These are phyloP conservation scores for Tilletia walkeri DNA, from an alignment of 1,284 basidiomycete genomes.

Conservation along the genomic window DNA sequence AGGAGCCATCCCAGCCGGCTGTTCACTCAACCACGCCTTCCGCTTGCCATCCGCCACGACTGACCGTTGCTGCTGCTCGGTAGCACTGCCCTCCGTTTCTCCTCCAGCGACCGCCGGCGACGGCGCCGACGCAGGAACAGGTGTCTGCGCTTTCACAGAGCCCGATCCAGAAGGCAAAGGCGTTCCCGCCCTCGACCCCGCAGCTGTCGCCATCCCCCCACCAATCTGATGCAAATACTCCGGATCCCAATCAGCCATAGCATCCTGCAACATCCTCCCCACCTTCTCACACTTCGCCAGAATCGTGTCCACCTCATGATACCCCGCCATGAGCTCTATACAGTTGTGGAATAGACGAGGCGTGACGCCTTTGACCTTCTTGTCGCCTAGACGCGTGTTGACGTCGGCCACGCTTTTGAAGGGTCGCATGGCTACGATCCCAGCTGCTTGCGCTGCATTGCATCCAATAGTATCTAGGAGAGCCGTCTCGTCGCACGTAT, in stretches of 20 bases:
- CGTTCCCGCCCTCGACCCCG: constrained; percentile 7
- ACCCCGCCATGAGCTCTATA: constrained; percentile 78
- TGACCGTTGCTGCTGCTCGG: background rate
- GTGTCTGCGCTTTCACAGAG: no score
- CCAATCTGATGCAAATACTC: constrained; percentile 19
- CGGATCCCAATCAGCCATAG: constrained; percentile 74
- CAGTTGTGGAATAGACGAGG: constrained; percentile 87
- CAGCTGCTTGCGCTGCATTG: constrained; percentile 73
- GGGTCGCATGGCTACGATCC: constrained; percentile 77
- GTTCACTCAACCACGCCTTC: constrained; percentile 64
- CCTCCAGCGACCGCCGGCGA: background rate
- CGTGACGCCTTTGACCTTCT: constrained; percentile 89
- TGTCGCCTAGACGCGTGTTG: constrained; percentile 63
- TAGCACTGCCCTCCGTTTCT: no score
- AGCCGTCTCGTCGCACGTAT: constrained; percentile 69
- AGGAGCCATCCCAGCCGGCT: constrained; percentile 71
- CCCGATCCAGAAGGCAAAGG: constrained; percentile 46
- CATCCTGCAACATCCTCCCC: constrained; percentile 64
- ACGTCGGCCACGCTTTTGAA: constrained; percentile 73
- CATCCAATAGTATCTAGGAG: constrained; percentile 89
- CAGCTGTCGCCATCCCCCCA: constrained; percentile 19
- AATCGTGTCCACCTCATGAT: constrained; percentile 83
- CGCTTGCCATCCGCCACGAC: constrained; percentile 25
- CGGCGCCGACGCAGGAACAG: no score
- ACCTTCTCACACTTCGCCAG: constrained; percentile 84